These are phyloP conservation scores for Beauveria sp. DNA, from an alignment of 2,329 filamentous ascomycete genomes.

Conservation along the genomic window DNA sequence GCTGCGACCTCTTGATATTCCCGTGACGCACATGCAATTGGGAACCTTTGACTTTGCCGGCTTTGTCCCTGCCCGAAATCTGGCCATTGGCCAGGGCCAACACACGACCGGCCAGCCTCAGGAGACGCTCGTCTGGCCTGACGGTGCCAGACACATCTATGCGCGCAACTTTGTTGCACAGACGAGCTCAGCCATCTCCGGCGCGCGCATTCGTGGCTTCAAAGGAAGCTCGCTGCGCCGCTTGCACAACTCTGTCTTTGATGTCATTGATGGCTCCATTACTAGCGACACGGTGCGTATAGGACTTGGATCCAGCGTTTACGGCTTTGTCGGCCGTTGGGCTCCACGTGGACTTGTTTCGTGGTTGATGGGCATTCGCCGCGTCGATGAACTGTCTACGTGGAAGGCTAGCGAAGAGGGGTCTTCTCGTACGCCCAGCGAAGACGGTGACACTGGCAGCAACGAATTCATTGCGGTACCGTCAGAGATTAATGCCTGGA, in stretches of 20 bases:
- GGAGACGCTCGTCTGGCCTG: slow-evolving; percentile 54
- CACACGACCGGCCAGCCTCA: slow-evolving; percentile 35
- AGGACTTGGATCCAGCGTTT: slow-evolving; percentile 75
- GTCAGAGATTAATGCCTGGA: slow-evolving; percentile 33
- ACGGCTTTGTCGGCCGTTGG: slow-evolving; percentile 78
- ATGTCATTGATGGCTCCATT: slow-evolving; percentile 66
- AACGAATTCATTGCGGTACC: slow-evolving; percentile 46
- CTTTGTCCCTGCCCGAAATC: slow-evolving; percentile 42
- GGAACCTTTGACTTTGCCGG: slow-evolving; percentile 81
- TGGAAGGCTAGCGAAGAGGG: slow-evolving; percentile 41
- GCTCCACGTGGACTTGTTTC: slow-evolving; percentile 70
- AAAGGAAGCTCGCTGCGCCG: slow-evolving; percentile 67
- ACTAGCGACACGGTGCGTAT: slow-evolving; percentile 62
- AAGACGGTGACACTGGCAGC: slow-evolving; percentile 25
- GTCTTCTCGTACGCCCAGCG: slow-evolving; percentile 29
- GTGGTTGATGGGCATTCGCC: slow-evolving; percentile 83
- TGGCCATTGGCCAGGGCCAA: slow-evolving; percentile 25
- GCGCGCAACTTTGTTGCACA: slow-evolving; percentile 53
- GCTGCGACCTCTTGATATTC: slow-evolving; percentile 65
- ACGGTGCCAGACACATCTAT: slow-evolving; percentile 52
- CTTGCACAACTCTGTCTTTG: slow-evolving; percentile 82
- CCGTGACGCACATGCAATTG: slow-evolving; percentile 80
- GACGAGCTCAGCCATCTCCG: slow-evolving; percentile 46
- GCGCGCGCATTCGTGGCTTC: slow-evolving; percentile 49
- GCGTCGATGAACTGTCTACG: slow-evolving; percentile 47